Conservation (phyloP, 1,284 basidiomycete genomes). For the Leucoagaricus sp. region DNA sequence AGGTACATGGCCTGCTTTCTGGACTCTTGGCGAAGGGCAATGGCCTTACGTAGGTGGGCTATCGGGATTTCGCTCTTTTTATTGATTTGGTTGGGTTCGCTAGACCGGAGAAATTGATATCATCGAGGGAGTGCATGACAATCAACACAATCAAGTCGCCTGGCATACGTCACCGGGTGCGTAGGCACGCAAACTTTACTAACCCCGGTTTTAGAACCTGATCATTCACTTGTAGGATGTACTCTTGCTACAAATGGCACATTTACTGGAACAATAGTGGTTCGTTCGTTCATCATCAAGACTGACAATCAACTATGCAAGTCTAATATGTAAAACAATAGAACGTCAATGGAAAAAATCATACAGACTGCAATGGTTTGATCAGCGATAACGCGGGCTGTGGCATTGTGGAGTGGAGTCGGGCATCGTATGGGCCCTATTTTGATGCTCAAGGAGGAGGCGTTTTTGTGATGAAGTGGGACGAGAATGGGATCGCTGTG, state of each 20-base stretch:
- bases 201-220: not conserved
- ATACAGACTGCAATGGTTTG: constrained; percentile 56
- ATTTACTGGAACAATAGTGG: constrained; percentile 60
- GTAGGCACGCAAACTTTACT: not conserved
- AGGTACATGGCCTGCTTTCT: constrained; percentile 72
- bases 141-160: constrained; percentile 75
- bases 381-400: constrained; percentile 64
- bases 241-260: constrained; percentile 36
- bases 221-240: constrained; percentile 23
- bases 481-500: constrained; percentile 67
- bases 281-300: constrained; percentile 28
- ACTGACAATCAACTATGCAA: not conserved
- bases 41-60: constrained; percentile 48
- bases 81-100: not conserved
- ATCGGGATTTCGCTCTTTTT: constrained; percentile 9
- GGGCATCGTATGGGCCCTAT: constrained; percentile 69
- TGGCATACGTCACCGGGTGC: constrained; percentile 67
- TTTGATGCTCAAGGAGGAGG: constrained; percentile 77
- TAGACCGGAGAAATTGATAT: constrained; percentile 81
- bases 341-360: constrained; percentile 42
- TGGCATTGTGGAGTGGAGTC: constrained; percentile 69
- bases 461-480: constrained; percentile 80
- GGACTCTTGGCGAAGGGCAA: constrained; percentile 49
- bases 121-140: constrained; percentile 77
- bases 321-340: constrained; percentile 19